phyloP scores from a whole-genome alignment of 495 filamentous ascomycete species.

The Hypoxylon subgilvum region DNA sequence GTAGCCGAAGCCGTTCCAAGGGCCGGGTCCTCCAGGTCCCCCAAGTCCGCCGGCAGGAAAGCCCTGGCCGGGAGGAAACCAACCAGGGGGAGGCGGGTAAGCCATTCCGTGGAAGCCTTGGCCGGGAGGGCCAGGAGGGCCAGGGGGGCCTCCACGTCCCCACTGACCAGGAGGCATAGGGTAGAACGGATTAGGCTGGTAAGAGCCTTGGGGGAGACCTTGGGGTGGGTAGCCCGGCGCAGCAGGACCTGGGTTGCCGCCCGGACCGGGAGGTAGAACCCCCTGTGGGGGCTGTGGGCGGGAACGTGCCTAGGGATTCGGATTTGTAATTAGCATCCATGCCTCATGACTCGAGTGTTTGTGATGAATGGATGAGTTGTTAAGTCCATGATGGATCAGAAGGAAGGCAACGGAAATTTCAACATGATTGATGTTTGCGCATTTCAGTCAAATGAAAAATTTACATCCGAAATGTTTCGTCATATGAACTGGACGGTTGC shows the following conservation, averaged over 20 bases:
- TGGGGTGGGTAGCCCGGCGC: conserved; percentile 64
- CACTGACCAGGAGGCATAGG: conserved; percentile 60
- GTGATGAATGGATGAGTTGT: background rate
- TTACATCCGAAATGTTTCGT: conserved; percentile 92
- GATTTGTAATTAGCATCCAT: conserved; percentile 33
- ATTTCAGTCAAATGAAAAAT: conserved; percentile 72
- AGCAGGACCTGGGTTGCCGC: conserved; percentile 46
- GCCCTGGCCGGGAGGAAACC: conserved; percentile 83
- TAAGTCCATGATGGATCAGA: conserved; percentile 66
- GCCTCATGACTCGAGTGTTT: background rate
- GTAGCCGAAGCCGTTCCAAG: conserved; percentile 58
- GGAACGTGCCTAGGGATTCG: conserved; percentile 46
- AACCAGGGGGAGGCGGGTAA: conserved; percentile 70
- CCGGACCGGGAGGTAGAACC: conserved; percentile 38
- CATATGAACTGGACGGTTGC: conserved; percentile 54
- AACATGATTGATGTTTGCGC: conserved; percentile 88
- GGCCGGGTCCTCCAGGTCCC: conserved; percentile 62
- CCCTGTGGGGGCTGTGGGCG: conserved; percentile 42
- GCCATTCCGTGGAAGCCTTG: conserved; percentile 53
- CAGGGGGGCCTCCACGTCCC: conserved; percentile 63
- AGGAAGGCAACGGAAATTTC: conserved; percentile 99
- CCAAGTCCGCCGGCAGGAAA: conserved; percentile 67
- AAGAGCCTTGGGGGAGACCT: conserved; percentile 58
- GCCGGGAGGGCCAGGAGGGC: conserved; percentile 43
- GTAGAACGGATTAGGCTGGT: conserved; percentile 50